Evolutionary conservation across 371 early-diverging fungal species (phyloP).

Genomic region (Rhizopus arrhizus): DNA sequence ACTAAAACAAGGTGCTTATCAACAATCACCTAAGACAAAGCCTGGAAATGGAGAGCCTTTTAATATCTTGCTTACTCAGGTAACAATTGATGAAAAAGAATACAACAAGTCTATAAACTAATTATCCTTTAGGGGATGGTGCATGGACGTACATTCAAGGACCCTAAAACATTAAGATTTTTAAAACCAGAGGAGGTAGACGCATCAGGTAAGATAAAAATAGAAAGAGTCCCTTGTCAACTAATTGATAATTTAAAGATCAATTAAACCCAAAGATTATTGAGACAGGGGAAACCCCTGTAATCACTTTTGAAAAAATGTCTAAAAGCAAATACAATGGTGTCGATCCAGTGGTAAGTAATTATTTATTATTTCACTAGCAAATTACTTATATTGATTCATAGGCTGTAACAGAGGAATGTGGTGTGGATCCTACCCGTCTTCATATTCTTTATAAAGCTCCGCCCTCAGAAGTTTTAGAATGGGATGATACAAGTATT

Average conservation of each 20-base stretch:
- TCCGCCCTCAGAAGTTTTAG: slow-evolving; percentile 85
- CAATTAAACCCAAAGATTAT: slow-evolving; percentile 59
- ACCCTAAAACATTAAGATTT: slow-evolving; percentile 77
- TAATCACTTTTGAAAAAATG: slow-evolving; percentile 89
- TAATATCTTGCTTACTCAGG: slow-evolving; percentile 79
- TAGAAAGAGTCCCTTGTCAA: no score
- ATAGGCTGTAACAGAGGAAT: slow-evolving; percentile 62
- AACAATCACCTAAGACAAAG: slow-evolving; percentile 35
- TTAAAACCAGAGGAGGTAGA: slow-evolving; percentile 81
- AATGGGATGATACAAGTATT: slow-evolving; percentile 91
- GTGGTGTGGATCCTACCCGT: slow-evolving; percentile 87
- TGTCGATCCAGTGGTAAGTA: slow-evolving; percentile 76
- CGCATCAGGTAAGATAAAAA: slow-evolving; percentile 40
- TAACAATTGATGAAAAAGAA: slow-evolving; percentile 21
- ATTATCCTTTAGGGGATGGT: slow-evolving; percentile 84
- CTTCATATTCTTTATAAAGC: slow-evolving; percentile 90
- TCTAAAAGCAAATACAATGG: slow-evolving; percentile 95
- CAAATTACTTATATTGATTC: background rate
- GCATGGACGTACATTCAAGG: slow-evolving; percentile 82
- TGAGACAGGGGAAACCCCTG: slow-evolving; percentile 64
- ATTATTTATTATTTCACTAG: background rate
- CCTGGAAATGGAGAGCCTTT: slow-evolving; percentile 84
- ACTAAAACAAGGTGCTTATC: slow-evolving; percentile 55
- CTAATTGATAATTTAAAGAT: slow-evolving; percentile 30
- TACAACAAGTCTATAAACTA: background rate